Evolutionary conservation across 140 eudicot species (phyloP), one percentile per base, ranked within the genome.

Genomic region (Erigeron philadelphicus): DNA sequence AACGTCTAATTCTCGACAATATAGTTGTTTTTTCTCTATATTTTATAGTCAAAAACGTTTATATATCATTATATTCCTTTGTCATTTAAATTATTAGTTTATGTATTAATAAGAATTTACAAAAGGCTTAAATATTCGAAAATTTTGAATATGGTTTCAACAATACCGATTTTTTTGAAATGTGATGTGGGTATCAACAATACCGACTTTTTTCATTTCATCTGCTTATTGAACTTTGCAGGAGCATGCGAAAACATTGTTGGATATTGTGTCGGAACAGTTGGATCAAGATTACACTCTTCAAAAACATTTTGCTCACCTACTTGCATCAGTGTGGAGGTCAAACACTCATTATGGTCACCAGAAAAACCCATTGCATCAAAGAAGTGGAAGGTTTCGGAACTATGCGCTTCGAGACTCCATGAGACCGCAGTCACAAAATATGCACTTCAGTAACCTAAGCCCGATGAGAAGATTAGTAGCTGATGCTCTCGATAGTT

Each of bases 241-340:
- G 99, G 99, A 94, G 72, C 84, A 94, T 66, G 79, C 94, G 31
- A 88, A 87, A 59, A 77, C 62, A 72, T 75, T 94, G 81, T 75
- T 94, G 73, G 95, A 82, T 79, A 80, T 79, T 49, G 87, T 84
- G 13, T 87, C 93, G 4, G 89, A 87, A 56, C 81, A 76, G 71
- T 90, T 94, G 2, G 99, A 89, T 85, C 81, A 78, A 41, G 95
- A 86, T 62, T 83, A 85, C 46, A 93, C 89, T 17, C 73, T 89
- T 75, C 99, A 89, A 58, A 86, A 76, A 71, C 99, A 94, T 81
- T 94, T 94, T 78, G 79, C 78, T 81, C 80, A 85, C 54, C 63
- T 94, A 71, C 87, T 94, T 57, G 74, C 86, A 72, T 78, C 97
- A 12, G 85, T 72, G 15, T 94, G 96, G 95, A 84, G 81, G 66